Evolutionary conservation across 2,329 filamentous ascomycete species (phyloP).

Genomic region (Colletotrichum brevisporum): DNA sequence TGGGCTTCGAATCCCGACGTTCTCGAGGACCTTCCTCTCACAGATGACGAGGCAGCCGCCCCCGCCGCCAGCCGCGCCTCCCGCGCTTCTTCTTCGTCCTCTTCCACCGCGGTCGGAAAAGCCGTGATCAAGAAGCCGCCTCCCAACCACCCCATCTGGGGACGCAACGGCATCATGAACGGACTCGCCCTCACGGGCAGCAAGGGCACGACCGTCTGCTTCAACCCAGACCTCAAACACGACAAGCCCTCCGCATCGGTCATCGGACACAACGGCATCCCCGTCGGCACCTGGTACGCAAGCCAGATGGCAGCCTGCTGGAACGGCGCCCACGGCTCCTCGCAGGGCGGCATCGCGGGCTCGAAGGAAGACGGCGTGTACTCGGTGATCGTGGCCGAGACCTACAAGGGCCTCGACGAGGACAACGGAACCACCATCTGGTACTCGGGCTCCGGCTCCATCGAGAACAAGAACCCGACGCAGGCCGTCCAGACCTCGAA

Average conservation of each 20-base stretch:
- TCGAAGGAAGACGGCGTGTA: conserved; percentile 60
- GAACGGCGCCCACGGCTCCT: conserved; percentile 66
- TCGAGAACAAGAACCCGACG: conserved; percentile 36
- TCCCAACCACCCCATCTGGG: conserved; percentile 48
- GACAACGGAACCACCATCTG: conserved; percentile 45
- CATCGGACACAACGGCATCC: conserved; percentile 51
- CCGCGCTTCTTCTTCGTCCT: too few relatives aligned
- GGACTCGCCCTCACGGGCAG: conserved; percentile 42
- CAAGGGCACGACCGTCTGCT: conserved; percentile 22
- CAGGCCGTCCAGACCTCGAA: conserved; percentile 1
- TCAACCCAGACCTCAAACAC: conserved; percentile 37
- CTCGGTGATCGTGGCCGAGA: conserved; percentile 66
- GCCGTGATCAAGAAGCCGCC: conserved; percentile 5
- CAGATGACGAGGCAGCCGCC: too few relatives aligned
- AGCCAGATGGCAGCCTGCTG: conserved; percentile 64
- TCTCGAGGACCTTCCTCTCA: background rate
- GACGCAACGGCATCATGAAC: conserved; percentile 48
- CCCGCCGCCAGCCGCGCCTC: too few relatives aligned
- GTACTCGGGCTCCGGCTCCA: conserved; percentile 47
- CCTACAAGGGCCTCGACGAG: conserved; percentile 47
- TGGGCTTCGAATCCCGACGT: background rate
- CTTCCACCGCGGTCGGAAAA: background rate
- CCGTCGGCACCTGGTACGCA: conserved; percentile 66
- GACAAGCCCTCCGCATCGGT: conserved; percentile 39
- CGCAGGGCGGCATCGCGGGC: conserved; percentile 67